Evolutionary conservation across 2,329 filamentous ascomycete species (phyloP), one percentile per base, ranked within the genome.

Genomic region (Colletotrichum noveboracense): DNA sequence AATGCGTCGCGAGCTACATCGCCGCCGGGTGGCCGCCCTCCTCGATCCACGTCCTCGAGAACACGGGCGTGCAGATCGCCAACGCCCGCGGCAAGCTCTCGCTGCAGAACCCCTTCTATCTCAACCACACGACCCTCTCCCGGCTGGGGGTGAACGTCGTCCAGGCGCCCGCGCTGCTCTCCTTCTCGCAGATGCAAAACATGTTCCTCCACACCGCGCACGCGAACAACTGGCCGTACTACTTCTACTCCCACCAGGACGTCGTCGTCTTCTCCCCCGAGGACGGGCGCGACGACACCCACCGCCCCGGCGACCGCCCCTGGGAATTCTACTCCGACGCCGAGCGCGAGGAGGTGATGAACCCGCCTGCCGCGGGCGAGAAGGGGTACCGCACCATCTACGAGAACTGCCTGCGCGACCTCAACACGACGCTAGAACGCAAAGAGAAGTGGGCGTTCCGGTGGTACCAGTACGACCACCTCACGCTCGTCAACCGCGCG

Each of bases 161-260:
- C 7, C 85, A 85, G 66, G 88, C 89, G 1, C 89, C 89, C 1
- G 89, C 88, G 4, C 83, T 91, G 7, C 83, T 91, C 67, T 88
- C 81, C 64, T 91, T 91, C 78, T 85, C 90, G 2, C 89, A 92
- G 79, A 82, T 91, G 38, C 89, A 91, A 72, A 91, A 91, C 77
- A 90, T 87, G 80, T 89, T 86, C 79, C 81, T 90, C 24, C 84
- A 84, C 66, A 83, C 87, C 4, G 86, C 88, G 1, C 84, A 89
- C 66, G 79, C 84, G 52, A 78, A 85, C 13, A 77, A 84, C 7
- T 90, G 87, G 85, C 82, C 83, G 1, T 85, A 87, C 78, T 91
- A 90, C 80, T 91, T 89, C 79, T 91, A 89, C 88, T 86, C 84
- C n/a, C 90, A 91, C 79, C 89, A 90, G 86, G 90, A 91, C 77